Percentiles rank a stretch among this genome's conserved stretches.
Conservation (phyloP, 805 yeast species). For the Candida manassasensis region DNA sequence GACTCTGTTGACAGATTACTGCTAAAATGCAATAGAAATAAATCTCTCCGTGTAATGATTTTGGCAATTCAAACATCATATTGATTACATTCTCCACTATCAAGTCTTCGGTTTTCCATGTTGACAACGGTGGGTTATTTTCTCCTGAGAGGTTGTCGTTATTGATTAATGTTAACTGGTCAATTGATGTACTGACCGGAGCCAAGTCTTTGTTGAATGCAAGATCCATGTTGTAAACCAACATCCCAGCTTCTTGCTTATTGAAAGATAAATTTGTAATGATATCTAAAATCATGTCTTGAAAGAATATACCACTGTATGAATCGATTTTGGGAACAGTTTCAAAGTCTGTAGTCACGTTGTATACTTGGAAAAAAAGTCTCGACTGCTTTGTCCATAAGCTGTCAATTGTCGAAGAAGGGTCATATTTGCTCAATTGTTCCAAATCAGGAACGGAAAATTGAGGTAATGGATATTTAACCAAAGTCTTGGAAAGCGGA, state of each 20-base stretch:
- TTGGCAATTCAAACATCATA: slow-evolving; percentile 72
- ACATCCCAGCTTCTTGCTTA: slow-evolving; percentile 80
- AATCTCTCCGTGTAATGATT: slow-evolving; percentile 58
- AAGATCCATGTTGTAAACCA: slow-evolving; percentile 66
- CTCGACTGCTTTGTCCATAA: slow-evolving; percentile 63
- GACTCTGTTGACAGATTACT: slow-evolving; percentile 77
- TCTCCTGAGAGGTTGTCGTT: slow-evolving; percentile 40
- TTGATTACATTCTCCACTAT: slow-evolving; percentile 79
- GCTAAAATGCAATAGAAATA: slow-evolving; percentile 83
- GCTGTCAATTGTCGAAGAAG: slow-evolving; percentile 44
- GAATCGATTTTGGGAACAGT: slow-evolving; percentile 47
- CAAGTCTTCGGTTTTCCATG: slow-evolving; percentile 89
- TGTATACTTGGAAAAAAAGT: slow-evolving; percentile 56
- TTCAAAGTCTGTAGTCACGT: slow-evolving; percentile 49
- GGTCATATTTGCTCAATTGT: slow-evolving; percentile 14
- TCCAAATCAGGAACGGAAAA: slow-evolving; percentile 28
- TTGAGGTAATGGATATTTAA: slow-evolving; percentile 39
- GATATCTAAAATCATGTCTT: slow-evolving; percentile 72
- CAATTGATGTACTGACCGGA: slow-evolving; percentile 71
- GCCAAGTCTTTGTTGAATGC: slow-evolving; percentile 58
- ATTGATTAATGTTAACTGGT: slow-evolving; percentile 47
- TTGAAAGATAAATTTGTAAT: slow-evolving; percentile 83
- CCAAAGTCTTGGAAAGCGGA: slow-evolving; percentile 33
- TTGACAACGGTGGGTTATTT: slow-evolving; percentile 46
- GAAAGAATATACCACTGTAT: slow-evolving; percentile 49